Conservation (phyloP, 352 stramenopile species). For the Thalassiosira hispida region DNA sequence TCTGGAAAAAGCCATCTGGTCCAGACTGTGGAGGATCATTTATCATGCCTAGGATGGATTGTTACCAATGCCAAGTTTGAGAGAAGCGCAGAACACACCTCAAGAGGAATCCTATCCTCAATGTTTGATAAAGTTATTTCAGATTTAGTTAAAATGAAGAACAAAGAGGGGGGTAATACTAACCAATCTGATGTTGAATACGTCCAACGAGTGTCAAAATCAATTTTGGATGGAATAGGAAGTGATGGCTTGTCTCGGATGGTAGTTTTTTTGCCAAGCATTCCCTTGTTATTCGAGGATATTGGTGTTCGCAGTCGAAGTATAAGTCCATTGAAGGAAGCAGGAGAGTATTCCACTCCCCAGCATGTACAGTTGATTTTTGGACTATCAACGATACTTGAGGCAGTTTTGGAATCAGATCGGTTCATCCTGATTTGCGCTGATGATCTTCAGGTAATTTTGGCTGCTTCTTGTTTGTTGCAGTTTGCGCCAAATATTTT, state of each 20-base stretch:
- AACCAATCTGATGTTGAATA: not conserved
- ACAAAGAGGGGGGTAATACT: not conserved
- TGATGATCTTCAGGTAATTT: slow-evolving; percentile 3
- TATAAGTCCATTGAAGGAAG: not conserved
- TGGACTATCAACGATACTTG: slow-evolving; percentile 15
- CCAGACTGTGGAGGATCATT: not conserved
- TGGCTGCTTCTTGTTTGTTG: too few species aligned
- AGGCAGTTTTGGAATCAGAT: slow-evolving; percentile 8
- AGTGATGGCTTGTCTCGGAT: not conserved
- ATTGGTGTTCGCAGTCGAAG: not conserved
- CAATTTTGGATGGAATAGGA: slow-evolving; percentile 4
- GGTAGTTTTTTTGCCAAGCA: slow-evolving; percentile 12
- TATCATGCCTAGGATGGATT: slow-evolving; percentile 15
- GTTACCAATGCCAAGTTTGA: slow-evolving; percentile 23
- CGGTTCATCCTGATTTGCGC: slow-evolving; percentile 10
- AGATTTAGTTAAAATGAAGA: slow-evolving; percentile 10
- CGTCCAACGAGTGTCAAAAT: not conserved
- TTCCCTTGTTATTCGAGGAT: slow-evolving; percentile 8
- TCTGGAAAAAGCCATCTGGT: slow-evolving; percentile 8
- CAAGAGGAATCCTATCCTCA: not conserved
- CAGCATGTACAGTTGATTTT: not conserved
- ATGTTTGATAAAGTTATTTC: slow-evolving; percentile 13
- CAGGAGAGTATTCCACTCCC: too few species aligned
- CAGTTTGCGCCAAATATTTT: too few species aligned
- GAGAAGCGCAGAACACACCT: slow-evolving; percentile 7